These are phyloP conservation scores for Verticillium klebahnii DNA, from an alignment of 2,329 filamentous ascomycete species.

Conservation along the genomic window DNA sequence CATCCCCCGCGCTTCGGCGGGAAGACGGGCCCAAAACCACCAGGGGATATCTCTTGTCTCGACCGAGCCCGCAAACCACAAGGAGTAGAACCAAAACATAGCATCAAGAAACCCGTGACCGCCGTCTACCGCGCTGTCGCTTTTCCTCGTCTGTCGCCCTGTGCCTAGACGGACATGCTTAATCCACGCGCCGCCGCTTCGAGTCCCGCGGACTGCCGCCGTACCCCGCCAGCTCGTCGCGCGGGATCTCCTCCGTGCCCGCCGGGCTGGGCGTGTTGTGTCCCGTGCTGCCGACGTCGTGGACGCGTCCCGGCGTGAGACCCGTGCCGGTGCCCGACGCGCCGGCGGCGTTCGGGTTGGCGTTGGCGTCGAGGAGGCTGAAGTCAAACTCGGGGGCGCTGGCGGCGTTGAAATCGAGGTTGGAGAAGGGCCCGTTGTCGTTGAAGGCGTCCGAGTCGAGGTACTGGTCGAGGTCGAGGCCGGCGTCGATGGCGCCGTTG, in stretches of 20 bases:
- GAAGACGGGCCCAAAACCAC: background rate
- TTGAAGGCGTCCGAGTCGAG: constrained; percentile 38
- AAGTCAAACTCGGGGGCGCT: constrained; percentile 49
- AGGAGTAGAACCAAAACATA: background rate
- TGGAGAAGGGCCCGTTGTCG: constrained; percentile 34
- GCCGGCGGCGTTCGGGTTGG: constrained; percentile 18
- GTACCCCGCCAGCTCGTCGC: constrained; percentile 32
- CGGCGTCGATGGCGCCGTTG: constrained; percentile 26
- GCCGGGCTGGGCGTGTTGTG: constrained; percentile 38
- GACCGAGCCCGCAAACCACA: background rate
- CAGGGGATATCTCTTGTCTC: background rate
- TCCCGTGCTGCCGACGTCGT: constrained; percentile 7
- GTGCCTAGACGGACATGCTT: background rate
- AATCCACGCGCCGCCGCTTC: constrained; percentile 34
- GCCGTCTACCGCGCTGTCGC: no score
- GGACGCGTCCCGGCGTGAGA: constrained; percentile 7
- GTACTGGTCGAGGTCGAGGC: constrained; percentile 47
- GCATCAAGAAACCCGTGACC: no score
- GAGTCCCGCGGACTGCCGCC: constrained; percentile 20
- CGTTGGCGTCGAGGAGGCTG: constrained; percentile 32
- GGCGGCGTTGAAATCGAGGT: constrained; percentile 34
- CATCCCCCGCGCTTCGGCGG: background rate
- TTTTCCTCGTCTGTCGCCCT: no score
- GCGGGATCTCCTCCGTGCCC: constrained; percentile 45
- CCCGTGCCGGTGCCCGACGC: constrained; percentile 1